Conservation (phyloP, 768 basidiomycete genomes). For the Lentinula lateritia region DNA sequence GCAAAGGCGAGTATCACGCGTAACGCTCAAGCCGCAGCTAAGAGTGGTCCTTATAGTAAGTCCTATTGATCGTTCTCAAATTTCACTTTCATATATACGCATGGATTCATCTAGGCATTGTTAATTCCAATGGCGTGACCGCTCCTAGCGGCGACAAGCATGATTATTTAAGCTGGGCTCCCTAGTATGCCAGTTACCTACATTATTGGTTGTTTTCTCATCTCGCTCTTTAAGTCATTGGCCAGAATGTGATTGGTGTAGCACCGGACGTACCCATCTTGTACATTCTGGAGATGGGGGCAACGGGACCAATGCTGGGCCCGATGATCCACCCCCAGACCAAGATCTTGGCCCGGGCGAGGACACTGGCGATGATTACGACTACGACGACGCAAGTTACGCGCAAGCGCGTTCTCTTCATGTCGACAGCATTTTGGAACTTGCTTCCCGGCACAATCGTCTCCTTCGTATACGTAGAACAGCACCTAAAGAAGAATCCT, state of each 20-base stretch:
- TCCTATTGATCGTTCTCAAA: constrained; percentile 1
- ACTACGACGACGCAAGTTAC: background rate
- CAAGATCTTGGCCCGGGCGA: constrained; percentile 8
- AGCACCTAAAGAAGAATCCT: background rate
- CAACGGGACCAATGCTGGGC: background rate
- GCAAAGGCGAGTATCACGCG: constrained; percentile 21
- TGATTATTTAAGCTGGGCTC: constrained; percentile 56
- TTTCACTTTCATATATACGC: background rate
- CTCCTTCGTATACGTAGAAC: constrained; percentile 10
- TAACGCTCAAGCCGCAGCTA: constrained; percentile 29
- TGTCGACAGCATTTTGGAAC: background rate
- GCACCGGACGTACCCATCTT: constrained; percentile 17
- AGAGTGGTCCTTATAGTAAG: constrained; percentile 35
- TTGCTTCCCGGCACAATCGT: constrained; percentile 3
- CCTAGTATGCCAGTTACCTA: constrained; percentile 36
- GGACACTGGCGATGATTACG: background rate
- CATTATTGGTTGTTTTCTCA: background rate
- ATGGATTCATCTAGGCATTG: constrained; percentile 25
- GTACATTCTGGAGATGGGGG: constrained; percentile 13
- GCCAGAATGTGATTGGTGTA: constrained; percentile 52
- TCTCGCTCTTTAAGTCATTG: constrained; percentile 33
- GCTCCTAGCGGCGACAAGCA: constrained; percentile 33
- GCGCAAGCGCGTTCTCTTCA: background rate
- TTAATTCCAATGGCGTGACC: constrained; percentile 27
- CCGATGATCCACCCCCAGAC: constrained; percentile 14